Evolutionary conservation across 108 stramenopile genomes (phyloP).

Genomic region (Skeletonema tropicum): DNA sequence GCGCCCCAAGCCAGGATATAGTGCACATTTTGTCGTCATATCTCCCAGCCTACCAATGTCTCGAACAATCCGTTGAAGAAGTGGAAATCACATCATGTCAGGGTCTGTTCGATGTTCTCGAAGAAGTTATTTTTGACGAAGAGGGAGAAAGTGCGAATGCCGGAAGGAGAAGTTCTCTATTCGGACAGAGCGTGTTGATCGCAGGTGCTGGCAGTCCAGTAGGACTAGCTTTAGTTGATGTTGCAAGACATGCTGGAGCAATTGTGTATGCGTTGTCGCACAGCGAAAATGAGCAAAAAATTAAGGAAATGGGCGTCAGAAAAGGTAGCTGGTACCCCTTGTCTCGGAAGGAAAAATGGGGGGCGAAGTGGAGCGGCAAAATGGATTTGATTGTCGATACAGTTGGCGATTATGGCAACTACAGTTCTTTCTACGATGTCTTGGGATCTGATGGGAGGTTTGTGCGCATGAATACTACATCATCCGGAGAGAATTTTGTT

Average conservation of each 20-base stretch:
- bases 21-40: slow-evolving; percentile 63
- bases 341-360: not conserved
- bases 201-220: slow-evolving; percentile 59
- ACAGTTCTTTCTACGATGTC: not conserved
- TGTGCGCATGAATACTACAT: not conserved
- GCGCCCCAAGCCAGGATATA: slow-evolving; percentile 23
- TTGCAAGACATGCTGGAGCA: slow-evolving; percentile 60
- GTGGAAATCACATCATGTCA: not conserved
- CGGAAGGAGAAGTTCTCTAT: slow-evolving; percentile 35
- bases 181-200: slow-evolving; percentile 63
- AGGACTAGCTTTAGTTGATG: slow-evolving; percentile 66
- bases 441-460: not conserved
- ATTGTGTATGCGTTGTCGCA: slow-evolving; percentile 38
- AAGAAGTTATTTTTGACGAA: too few relatives aligned
- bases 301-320: not conserved
- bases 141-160: not conserved
- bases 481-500: not conserved
- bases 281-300: not conserved
- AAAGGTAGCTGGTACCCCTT: not conserved
- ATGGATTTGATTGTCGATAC: not conserved
- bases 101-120: too few relatives aligned
- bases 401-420: not conserved
- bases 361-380: not conserved
- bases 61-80: not conserved
- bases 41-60: slow-evolving; percentile 74